Evolutionary conservation across 345 rosid genomes (phyloP).

Genomic region (Pistacia atlantica): DNA sequence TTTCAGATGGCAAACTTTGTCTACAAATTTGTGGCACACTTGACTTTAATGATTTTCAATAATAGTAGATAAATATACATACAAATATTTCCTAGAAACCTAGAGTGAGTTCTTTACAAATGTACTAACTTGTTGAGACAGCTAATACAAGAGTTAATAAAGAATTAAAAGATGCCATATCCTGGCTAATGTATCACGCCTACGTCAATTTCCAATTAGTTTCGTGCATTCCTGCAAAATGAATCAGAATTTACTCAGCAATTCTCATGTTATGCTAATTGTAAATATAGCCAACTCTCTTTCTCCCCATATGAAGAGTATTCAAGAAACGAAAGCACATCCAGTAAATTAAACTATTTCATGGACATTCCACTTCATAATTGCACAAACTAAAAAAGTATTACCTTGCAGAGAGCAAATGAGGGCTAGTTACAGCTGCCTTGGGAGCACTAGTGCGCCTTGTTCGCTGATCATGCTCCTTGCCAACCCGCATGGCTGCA

Average conservation of each 20-base stretch:
- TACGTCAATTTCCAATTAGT: constrained; percentile 12
- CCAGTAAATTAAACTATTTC: background rate
- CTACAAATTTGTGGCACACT: constrained; percentile 10
- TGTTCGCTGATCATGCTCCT: constrained; percentile 61
- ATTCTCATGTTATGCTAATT: background rate
- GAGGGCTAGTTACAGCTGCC: constrained; percentile 32
- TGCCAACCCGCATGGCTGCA: constrained; percentile 92
- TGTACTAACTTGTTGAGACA: background rate
- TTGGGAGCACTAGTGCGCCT: constrained; percentile 40
- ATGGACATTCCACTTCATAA: background rate
- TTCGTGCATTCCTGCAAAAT: constrained; percentile 25
- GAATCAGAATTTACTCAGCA: background rate
- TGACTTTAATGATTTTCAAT: background rate
- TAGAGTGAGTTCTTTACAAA: constrained; percentile 5
- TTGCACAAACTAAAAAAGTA: background rate
- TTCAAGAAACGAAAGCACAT: background rate
- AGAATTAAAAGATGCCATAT: background rate
- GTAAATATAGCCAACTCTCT: no score
- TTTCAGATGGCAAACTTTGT: background rate
- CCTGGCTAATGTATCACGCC: background rate
- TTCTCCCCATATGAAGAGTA: background rate
- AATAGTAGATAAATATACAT: background rate
- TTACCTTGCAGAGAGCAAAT: constrained; percentile 38
- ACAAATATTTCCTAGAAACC: background rate
- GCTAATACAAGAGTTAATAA: background rate